Base-by-base conservation (phyloP, 441 rosid genomes). In the Pelargonium cotyledonis region DNA sequence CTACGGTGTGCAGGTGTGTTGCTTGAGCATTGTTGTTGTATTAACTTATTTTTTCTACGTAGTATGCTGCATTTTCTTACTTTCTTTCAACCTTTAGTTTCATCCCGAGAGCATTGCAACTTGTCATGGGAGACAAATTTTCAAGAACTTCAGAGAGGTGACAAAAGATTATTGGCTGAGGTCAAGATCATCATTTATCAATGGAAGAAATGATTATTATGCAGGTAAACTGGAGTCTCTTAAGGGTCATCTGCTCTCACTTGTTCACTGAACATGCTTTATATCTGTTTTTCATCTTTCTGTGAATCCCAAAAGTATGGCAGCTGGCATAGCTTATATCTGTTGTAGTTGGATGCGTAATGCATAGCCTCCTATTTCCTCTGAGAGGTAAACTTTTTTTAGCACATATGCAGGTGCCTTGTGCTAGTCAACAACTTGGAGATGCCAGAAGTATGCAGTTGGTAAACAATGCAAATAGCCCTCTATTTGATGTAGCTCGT, bases 41-140 rank as follows among this genome's bases (percentile, higher is more conserved):
- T 63, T 70, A 57, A 18, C 1, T 49, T 1, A 5, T 38, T 8
- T 57, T 76, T 69, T 64, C 53, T 62, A 68, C 68, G 69, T 44
- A 23, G 19, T 49, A 23, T 70, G 47, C 65, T 38, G 8, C 76
- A 31, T 72, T 62, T 40, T 65, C 75, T 78, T 68, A 77, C 73
- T 79, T 73, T 35, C 68, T 55, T 73, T 79, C 63, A 65, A 31
- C 41, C 63, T 68, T 67, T 86, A 95, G 97, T 95, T 95, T 88
- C 98, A 95, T 82, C 99, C 97, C 12, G 98, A 95, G 78, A 95
- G 99, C 80, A 84, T 95, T 75, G 97, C 97, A 43, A 95, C 98
- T 65, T 74, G 79, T 69, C 79, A 90, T 63, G 97, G 99, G 65
- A 88, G 86, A 71, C 86, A 84, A 76, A 77, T 95, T 70, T 90